Base-by-base conservation (phyloP, 2,329 filamentous ascomycete genomes). In the Zymoseptoria pseudotritici region DNA sequence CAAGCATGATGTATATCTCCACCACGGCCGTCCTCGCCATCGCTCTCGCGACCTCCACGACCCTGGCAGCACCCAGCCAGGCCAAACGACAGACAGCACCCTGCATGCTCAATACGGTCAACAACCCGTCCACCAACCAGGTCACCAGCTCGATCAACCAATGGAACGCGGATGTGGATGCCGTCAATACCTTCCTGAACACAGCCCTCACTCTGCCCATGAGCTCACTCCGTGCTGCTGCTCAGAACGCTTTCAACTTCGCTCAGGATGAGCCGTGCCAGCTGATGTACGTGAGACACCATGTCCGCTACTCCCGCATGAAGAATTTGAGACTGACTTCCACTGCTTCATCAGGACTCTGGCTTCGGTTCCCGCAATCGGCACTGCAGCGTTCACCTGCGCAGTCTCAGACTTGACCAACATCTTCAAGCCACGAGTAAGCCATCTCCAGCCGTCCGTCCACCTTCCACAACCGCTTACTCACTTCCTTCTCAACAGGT, bases 131-230 rank as follows among this genome's bases (percentile, higher is more conserved):
- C 22, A 2, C 13, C 21, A 13, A 31, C 21, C 56, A 67, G 19
- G 56, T 59, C 49, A 19, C 55, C 24, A 57, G 55, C 42, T 58
- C 61, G 31, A 65, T 67, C 60, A 56, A 59, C 31, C 59, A 62
- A 42, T 67, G 65, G 65, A 59, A 61, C 62, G 76, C 78, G 55
- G 77, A 79, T 52, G 78, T 85, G 62, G 75, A 74, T 56, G 86
- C 80, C 8, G 78, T 85, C 46, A 77, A 79, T 58, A 73, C 80
- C 26, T 73, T 90, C 56, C 74, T 89, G 50, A 75, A 78, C 24
- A 74, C 83, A 53, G 75, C 87, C 2, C 59, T 70, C 56, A 85
- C 80, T 6, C 78, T 85, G 42, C 76, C 78, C 58, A 73, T 80
- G 24, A 72, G 89, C 54, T 73, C 89, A 46, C 75, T 78, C 21